Evolutionary conservation across 305 asterid genomes (phyloP).

Genomic region (Plantago coronopus): DNA sequence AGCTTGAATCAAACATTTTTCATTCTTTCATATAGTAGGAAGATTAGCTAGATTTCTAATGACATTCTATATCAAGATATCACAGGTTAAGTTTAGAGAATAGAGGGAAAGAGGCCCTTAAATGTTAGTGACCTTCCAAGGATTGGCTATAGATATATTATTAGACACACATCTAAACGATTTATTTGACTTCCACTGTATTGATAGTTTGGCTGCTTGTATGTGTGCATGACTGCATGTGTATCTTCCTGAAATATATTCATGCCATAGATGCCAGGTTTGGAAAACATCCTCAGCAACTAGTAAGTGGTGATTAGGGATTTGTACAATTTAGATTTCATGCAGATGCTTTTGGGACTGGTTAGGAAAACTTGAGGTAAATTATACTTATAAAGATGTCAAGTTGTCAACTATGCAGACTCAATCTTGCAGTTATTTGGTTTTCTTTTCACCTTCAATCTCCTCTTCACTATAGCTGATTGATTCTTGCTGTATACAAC

Average conservation of each 20-base stretch:
- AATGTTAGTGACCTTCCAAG: background rate
- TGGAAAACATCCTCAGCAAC: background rate
- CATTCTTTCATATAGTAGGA: background rate
- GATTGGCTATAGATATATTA: background rate
- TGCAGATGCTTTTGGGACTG: background rate
- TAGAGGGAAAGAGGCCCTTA: conserved; percentile 14
- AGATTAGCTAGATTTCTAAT: conserved; percentile 8
- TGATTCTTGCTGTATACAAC: no score
- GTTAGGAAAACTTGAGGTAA: background rate
- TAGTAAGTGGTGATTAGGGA: background rate
- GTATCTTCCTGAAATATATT: background rate
- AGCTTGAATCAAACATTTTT: conserved; percentile 17
- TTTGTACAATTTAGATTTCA: conserved; percentile 6
- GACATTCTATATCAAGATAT: conserved; percentile 8
- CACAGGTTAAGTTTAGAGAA: conserved; percentile 2
- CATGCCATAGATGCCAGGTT: conserved; percentile 1
- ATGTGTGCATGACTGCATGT: background rate
- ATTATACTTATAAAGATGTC: background rate
- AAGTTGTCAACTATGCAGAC: background rate
- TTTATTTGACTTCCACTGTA: no score
- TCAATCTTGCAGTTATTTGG: no score
- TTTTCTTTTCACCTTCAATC: no score
- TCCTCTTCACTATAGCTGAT: no score
- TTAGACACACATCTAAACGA: no score
- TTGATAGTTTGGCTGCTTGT: background rate